Evolutionary conservation across 176 grass and related monocot species (phyloP).

Genomic region (Oryza rufipogon): DNA sequence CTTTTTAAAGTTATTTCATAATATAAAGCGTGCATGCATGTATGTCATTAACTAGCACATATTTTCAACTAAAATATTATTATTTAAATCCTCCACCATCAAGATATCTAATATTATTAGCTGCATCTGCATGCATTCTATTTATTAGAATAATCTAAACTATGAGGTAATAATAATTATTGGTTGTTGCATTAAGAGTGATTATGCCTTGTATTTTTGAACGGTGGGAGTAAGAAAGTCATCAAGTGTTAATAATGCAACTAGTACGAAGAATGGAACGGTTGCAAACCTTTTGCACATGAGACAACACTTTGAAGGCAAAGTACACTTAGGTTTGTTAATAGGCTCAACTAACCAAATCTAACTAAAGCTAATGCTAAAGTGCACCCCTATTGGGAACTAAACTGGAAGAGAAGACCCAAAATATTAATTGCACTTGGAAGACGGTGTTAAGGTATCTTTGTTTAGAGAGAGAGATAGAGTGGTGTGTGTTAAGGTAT

Average conservation of each 20-base stretch:
- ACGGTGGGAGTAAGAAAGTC: background rate
- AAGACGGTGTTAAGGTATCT: constrained; percentile 26
- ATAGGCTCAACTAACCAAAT: constrained; percentile 39
- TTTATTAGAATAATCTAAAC: no score
- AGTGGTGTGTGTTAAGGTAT: constrained; percentile 35
- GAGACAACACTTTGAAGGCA: constrained; percentile 52
- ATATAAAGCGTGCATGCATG: no score
- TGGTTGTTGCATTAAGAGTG: no score
- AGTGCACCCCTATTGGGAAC: constrained; percentile 8
- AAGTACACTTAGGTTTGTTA: constrained; percentile 41
- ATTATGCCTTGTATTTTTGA: no score
- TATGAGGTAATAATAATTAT: no score
- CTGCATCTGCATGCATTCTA: no score
- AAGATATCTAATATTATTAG: no score
- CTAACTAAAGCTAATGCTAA: constrained; percentile 30
- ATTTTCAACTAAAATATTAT: no score
- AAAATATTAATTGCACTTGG: constrained; percentile 28
- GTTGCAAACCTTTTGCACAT: background rate
- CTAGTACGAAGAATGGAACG: background rate
- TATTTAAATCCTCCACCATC: no score
- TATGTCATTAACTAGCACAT: no score
- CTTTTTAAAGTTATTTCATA: no score
- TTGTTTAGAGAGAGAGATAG: constrained; percentile 17
- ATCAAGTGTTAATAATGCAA: background rate
- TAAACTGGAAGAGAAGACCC: constrained; percentile 10